A percentile compares a stretch with the other conserved stretches of the same genome.
Conservation (phyloP, 495 filamentous ascomycete genomes). For the Aspergillus olivimuriae region DNA sequence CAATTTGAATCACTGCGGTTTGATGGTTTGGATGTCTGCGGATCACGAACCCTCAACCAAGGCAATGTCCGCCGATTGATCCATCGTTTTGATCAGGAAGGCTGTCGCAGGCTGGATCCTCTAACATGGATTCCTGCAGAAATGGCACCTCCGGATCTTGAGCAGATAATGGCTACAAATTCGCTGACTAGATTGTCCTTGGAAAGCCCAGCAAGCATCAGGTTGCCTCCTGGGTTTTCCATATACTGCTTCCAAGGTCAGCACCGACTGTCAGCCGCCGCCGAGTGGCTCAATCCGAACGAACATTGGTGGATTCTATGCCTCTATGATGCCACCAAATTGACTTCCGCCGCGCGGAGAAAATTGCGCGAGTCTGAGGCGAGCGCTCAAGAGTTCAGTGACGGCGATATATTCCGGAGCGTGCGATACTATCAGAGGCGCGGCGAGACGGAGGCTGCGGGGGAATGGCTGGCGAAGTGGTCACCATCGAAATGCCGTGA, state of each 20-base stretch:
- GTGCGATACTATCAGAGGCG: slow-evolving; percentile 7
- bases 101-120: slow-evolving; percentile 10
- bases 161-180: neutral
- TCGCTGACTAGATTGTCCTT: neutral
- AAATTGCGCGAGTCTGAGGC: slow-evolving; percentile 4
- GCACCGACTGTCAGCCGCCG: slow-evolving; percentile 7
- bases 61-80: slow-evolving; percentile 3
- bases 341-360: slow-evolving; percentile 2
- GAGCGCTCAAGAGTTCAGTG: slow-evolving; percentile 2
- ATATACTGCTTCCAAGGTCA: slow-evolving; percentile 5
- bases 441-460: slow-evolving; percentile 2
- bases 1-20: no score
- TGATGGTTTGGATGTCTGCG: no score
- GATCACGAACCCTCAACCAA: no score
- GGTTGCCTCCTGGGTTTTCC: neutral
- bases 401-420: slow-evolving; percentile 12
- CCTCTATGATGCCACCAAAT: slow-evolving; percentile 6
- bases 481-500: slow-evolving; percentile 10
- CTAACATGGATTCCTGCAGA: slow-evolving; percentile 12
- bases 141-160: slow-evolving; percentile 1
- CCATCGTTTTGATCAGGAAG: slow-evolving; percentile 12
- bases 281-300: slow-evolving; percentile 4
- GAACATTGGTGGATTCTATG: slow-evolving; percentile 9
- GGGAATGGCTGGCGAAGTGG: slow-evolving; percentile 11
- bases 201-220: neutral